A percentile compares a stretch with the other conserved stretches of the same genome.
Evolutionary conservation across 495 filamentous ascomycete genomes (phyloP).

Genomic region (Aspergillus diversus): DNA sequence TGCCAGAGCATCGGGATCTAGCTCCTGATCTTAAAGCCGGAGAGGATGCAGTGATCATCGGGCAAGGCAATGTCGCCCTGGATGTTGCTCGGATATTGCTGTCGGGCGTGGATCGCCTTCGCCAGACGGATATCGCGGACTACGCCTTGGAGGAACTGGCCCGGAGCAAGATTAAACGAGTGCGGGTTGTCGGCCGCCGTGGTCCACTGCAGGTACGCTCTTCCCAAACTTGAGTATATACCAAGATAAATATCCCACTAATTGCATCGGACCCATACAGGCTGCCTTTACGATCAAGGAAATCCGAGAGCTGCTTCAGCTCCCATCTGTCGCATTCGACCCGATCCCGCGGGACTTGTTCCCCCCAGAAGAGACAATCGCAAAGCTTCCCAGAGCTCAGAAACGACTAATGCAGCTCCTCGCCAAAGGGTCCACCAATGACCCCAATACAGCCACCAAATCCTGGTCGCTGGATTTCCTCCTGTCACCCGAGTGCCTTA

Average conservation of each 20-base stretch:
- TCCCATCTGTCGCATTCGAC: constrained; percentile 73
- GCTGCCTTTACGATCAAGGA: constrained; percentile 96
- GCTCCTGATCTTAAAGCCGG: constrained; percentile 74
- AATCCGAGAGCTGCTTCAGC: constrained; percentile 78
- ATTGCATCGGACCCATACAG: constrained; percentile 36
- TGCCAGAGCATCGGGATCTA: constrained; percentile 80
- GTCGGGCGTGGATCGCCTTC: constrained; percentile 67
- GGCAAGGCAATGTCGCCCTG: constrained; percentile 93
- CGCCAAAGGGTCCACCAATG: constrained; percentile 65
- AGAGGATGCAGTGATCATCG: constrained; percentile 86
- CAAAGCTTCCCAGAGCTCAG: constrained; percentile 69
- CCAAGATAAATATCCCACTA: too few species aligned
- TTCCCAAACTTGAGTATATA: constrained; percentile 58
- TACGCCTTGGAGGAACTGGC: constrained; percentile 75
- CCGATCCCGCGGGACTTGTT: constrained; percentile 66
- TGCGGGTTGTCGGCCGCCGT: constrained; percentile 82
- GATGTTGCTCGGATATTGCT: constrained; percentile 91
- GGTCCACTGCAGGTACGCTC: constrained; percentile 77
- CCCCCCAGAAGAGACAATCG: constrained; percentile 57
- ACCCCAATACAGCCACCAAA: constrained; percentile 52
- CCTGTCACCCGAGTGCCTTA: constrained; percentile 72
- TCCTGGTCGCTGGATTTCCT: constrained; percentile 86
- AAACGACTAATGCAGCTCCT: constrained; percentile 81
- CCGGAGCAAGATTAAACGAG: constrained; percentile 74
- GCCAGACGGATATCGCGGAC: constrained; percentile 85